Evolutionary conservation across 2,329 filamentous ascomycete species (phyloP).

Genomic region (Diaporthe citrichinensis): DNA sequence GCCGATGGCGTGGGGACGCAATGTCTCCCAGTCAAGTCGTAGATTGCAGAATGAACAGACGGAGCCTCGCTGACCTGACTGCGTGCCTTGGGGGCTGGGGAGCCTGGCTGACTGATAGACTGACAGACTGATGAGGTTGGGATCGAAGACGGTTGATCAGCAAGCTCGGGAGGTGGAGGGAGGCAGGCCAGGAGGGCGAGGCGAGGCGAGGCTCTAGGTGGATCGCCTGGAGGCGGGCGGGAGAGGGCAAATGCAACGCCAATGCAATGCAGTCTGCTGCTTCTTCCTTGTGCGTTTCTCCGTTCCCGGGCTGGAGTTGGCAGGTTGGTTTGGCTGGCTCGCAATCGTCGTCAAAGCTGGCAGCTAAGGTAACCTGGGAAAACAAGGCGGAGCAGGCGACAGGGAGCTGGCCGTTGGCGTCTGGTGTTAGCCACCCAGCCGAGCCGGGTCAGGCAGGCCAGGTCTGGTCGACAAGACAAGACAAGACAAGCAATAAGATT

Average conservation of each 20-base stretch:
- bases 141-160: constrained; percentile 29
- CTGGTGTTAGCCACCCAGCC: constrained; percentile 21
- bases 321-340: constrained; percentile 25
- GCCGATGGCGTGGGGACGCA: neutral
- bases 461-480: constrained; percentile 32
- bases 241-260: constrained; percentile 24
- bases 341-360: constrained; percentile 32
- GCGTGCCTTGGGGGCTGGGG: neutral
- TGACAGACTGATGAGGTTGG: constrained; percentile 6
- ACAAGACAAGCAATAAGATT: constrained; percentile 30
- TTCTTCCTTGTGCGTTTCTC: constrained; percentile 15
- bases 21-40: neutral
- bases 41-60: neutral
- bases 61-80: constrained; percentile 6
- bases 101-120: neutral
- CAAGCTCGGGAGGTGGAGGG: constrained; percentile 28
- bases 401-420: constrained; percentile 27
- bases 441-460: constrained; percentile 25
- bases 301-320: constrained; percentile 15
- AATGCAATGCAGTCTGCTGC: constrained; percentile 32
- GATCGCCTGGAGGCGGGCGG: constrained; percentile 1
- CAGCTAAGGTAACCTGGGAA: constrained; percentile 20
- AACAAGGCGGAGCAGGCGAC: constrained; percentile 32
- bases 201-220: constrained; percentile 38
- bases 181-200: constrained; percentile 15